These are phyloP conservation scores for Solanum hybrid DNA, from an alignment of 305 asterid genomes.

Conservation along the genomic window DNA sequence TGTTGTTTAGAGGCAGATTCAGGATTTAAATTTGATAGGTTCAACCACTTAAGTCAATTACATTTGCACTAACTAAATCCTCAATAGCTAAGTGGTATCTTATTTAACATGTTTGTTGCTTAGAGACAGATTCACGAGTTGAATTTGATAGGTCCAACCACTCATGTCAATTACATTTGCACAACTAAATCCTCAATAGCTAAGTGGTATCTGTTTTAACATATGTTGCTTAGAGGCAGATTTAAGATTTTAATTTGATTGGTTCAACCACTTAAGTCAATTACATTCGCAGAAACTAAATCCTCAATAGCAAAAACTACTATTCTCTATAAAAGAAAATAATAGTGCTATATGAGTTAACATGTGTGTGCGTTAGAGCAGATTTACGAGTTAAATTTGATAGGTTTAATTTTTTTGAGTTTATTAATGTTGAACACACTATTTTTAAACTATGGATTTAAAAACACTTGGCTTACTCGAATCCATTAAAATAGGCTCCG, in stretches of 20 bases:
- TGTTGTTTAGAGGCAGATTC: neutral
- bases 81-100: neutral
- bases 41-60: neutral
- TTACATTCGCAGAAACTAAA: neutral
- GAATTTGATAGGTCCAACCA: conserved; percentile 2
- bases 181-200: neutral
- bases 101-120: too few species aligned
- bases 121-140: neutral
- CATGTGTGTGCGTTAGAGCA: neutral
- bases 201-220: neutral
- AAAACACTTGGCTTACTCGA: neutral
- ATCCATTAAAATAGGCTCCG: neutral
- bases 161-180: neutral
- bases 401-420: neutral
- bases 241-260: neutral
- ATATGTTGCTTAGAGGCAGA: neutral
- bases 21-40: neutral
- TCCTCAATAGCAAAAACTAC: neutral
- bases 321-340: neutral
- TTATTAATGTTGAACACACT: neutral
- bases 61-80: neutral
- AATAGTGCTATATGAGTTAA: neutral
- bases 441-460: neutral
- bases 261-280: conserved; percentile 7
- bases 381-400: neutral